Evolutionary conservation across 1,284 basidiomycete genomes (phyloP), one percentile per base, ranked within the genome.

Genomic region (Trichosporon sp.): DNA sequence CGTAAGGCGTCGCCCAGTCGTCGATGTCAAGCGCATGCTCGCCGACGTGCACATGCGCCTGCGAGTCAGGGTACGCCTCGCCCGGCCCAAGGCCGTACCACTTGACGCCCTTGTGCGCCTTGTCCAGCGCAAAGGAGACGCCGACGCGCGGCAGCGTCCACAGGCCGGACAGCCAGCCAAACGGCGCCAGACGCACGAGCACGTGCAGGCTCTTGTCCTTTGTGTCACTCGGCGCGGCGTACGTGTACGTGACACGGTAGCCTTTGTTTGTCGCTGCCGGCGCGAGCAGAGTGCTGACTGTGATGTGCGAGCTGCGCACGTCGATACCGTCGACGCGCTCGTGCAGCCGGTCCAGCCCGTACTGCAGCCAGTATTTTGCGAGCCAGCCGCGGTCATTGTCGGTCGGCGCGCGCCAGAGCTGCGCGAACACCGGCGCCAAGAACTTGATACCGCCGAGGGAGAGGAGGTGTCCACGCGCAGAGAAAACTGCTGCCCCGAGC

Each of bases 401-500:
- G 8, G 73, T 76, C 51, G 67, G 32, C 7, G 74, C 74, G 27
- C 75, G 71, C 71, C 74, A 74, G 15, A 76, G 34, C 65, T 75
- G 71, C 7, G 72, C 64, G 6, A 53, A 15, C 2, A 60, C n/a
- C 18, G 35, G 29, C 8, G 23, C 25, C 9, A 34, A 27, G 34
- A 68, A 44, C 5, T 56, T 23, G 62, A 69, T 7, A 1, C 27
- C 29, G 11, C 69, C 69, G 8, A 76, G 38, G 4, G 21, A 21
- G 11, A 68, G 13, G 7, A 76, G 68, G 21, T 60, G 62, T 18
- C 74, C 74, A 0, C 31, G 5, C 9, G 27, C n/a, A 31, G 62
- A 38, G 68, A 76, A 76, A 7, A 23, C 25, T 3, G 71, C 75
- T 6, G 62, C 34, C 21, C 62, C 62, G 7, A 62, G 62, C 32